Evolutionary conservation across 202 grass and related monocot species (phyloP).

Genomic region (Eragrostis tef): DNA sequence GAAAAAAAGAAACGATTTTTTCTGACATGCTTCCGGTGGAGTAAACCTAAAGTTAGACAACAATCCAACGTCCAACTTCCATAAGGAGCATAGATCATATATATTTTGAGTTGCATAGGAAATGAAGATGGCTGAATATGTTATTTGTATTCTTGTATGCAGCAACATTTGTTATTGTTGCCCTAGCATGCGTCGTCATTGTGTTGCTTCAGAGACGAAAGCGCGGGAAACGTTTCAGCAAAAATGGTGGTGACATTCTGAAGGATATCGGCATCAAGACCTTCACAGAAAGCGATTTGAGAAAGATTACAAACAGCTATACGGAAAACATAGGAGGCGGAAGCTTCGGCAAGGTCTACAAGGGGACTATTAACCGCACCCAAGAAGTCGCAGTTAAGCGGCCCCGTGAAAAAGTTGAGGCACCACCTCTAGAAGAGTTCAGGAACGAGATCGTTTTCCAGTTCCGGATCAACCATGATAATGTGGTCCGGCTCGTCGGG

Average conservation of each 20-base stretch:
- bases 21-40: too few species aligned
- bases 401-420: neutral
- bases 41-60: too few species aligned
- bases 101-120: too few species aligned
- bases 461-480: neutral
- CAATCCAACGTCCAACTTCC: too few species aligned
- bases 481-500: neutral
- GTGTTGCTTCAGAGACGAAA: neutral
- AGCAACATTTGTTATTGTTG: neutral
- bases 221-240: neutral
- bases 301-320: neutral
- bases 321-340: neutral
- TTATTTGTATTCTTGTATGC: neutral
- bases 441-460: neutral
- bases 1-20: too few species aligned
- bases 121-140: neutral
- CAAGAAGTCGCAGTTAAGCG: neutral
- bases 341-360: neutral
- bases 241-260: slow-evolving; percentile 10
- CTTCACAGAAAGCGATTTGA: neutral
- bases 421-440: neutral
- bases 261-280: neutral
- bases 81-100: too few species aligned
- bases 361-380: neutral
- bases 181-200: neutral